Conservation (phyloP, 2,329 filamentous ascomycete genomes). For the Anthostomella pinea region DNA sequence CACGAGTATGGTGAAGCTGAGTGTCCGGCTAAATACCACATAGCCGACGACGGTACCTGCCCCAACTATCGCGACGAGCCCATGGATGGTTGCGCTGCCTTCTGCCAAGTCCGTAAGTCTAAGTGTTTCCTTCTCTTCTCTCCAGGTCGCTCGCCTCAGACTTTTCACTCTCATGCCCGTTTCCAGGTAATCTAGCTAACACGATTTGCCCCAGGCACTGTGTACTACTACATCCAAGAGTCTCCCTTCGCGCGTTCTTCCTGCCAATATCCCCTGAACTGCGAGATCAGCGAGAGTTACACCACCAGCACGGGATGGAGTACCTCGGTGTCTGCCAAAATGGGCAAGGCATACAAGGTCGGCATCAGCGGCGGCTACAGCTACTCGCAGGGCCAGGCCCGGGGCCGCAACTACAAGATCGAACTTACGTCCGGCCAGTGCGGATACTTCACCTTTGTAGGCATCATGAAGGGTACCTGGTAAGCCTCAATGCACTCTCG, state of each 20-base stretch:
- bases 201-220: slow-evolving; percentile 7
- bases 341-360: slow-evolving; percentile 21
- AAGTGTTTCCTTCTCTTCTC: background rate
- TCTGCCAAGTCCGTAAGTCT: slow-evolving; percentile 3
- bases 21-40: background rate
- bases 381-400: background rate
- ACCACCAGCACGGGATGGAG: slow-evolving; percentile 28
- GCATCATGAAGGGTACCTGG: slow-evolving; percentile 15
- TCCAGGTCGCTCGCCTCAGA: background rate
- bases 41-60: background rate
- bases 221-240: slow-evolving; percentile 29
- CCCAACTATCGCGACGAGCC: background rate
- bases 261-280: slow-evolving; percentile 33
- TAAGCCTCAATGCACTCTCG: background rate
- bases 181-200: background rate
- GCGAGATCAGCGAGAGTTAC: slow-evolving; percentile 25
- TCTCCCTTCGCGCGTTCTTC: slow-evolving; percentile 36
- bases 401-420: slow-evolving; percentile 6
- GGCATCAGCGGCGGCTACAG: slow-evolving; percentile 18
- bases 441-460: slow-evolving; percentile 20
- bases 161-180: no score
- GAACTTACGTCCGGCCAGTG: slow-evolving; percentile 7
- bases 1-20: slow-evolving; percentile 1
- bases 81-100: slow-evolving; percentile 1
- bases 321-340: slow-evolving; percentile 32